Evolutionary conservation across 768 basidiomycete species (phyloP), one percentile per base, ranked within the genome.

Genomic region (Boletus insuetus): DNA sequence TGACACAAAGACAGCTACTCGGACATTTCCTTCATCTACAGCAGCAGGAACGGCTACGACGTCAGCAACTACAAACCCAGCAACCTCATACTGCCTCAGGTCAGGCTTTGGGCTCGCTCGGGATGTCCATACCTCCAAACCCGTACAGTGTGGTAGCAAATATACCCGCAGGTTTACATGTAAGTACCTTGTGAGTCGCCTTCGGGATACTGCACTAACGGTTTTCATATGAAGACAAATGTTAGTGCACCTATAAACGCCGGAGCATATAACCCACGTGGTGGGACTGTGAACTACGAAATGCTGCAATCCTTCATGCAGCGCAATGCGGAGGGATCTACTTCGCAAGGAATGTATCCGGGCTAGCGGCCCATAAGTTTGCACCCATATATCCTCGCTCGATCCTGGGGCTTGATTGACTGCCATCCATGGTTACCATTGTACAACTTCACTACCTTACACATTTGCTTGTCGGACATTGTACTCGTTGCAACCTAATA

Each of bases 261-360:
- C 19, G 67, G 64, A 41, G 49, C 64, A 51, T 70, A 73, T 31
- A 65, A 66, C 34, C 17, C 58, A 6, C 60, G 58, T 1, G 51
- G 61, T 13, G 61, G 67, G 19, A 64, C 64, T 2, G 63, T 77
- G 49, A 75, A 71, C 59, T 66, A 58, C 11, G 76, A 77, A 58
- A 74, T 79, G 74, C 29, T 79, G 61, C 77, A 77, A 64, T 78
- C 77, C 22, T 78, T 78, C 56, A 77, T 78, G 71, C 74, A 76
- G 48, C 68, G 76, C 17, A 75, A 50, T 51, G 69, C 61, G 32
- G 73, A 75, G 4, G 71, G 71, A 55, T 59, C 66, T 35, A 43
- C 58, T 20, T 59, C 63, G 9, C 59, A 68, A 53, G 58, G 62
- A 26, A 58, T 56, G 54, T 56, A 59, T 17, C 24, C 54, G 4